phyloP scores from a whole-genome alignment of 805 yeast genomes.

The Saccharomycopsis sp. region DNA sequence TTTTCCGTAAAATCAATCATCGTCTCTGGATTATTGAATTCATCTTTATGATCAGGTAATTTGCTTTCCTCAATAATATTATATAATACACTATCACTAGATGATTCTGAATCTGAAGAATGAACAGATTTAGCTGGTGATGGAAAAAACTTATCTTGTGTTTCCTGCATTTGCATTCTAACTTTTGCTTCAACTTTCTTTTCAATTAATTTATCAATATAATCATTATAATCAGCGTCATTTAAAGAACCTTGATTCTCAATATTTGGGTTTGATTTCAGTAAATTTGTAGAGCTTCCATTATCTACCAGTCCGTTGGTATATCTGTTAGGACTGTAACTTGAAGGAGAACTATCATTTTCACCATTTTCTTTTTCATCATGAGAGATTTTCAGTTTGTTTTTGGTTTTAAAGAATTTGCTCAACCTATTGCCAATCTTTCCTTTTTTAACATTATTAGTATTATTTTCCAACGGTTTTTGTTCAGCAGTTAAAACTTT shows the following conservation, averaged over 20 bases:
- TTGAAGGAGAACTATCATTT: neutral
- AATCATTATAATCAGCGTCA: constrained; percentile 2
- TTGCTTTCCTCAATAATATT: constrained; percentile 5
- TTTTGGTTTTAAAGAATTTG: constrained; percentile 10
- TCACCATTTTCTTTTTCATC: neutral
- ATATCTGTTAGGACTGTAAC: neutral
- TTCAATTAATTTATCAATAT: constrained; percentile 4
- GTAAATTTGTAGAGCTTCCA: neutral
- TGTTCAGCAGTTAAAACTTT: neutral
- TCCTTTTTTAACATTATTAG: neutral
- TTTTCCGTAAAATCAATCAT: constrained; percentile 8
- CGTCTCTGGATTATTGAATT: constrained; percentile 3
- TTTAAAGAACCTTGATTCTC: constrained; percentile 1
- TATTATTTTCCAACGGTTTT: neutral
- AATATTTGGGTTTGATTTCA: neutral
- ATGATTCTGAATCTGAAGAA: constrained; percentile 13
- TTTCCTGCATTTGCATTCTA: neutral
- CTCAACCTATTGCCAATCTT: constrained; percentile 8
- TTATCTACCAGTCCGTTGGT: neutral
- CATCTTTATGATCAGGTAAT: neutral
- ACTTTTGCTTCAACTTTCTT: constrained; percentile 12
- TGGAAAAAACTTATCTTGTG: neutral
- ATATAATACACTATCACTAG: constrained; percentile 1
- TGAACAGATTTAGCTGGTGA: neutral
- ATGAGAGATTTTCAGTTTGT: neutral